Conservation (phyloP, 2,329 filamentous ascomycete species). For the Fusarium sterilihyphosum region DNA sequence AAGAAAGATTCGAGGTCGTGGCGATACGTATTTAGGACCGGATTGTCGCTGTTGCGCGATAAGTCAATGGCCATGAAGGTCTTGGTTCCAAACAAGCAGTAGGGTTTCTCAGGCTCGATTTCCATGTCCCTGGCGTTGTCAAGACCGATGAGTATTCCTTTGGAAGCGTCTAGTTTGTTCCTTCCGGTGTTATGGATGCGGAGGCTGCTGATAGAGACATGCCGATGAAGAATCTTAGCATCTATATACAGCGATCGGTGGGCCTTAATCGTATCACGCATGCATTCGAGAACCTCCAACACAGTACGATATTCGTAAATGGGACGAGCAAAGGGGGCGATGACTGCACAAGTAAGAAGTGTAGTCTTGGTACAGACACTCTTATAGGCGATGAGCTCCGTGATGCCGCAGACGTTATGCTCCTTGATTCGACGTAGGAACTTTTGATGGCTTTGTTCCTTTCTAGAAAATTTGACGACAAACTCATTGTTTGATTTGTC, state of each 20-base stretch:
- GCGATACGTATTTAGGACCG: slow-evolving; percentile 28
- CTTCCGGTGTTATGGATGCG: slow-evolving; percentile 43
- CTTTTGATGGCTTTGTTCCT: neutral
- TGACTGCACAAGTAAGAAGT: slow-evolving; percentile 6
- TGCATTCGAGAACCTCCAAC: slow-evolving; percentile 47
- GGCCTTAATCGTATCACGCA: slow-evolving; percentile 50
- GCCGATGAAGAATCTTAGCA: slow-evolving; percentile 49
- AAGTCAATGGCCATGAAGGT: slow-evolving; percentile 43
- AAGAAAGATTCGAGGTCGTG: slow-evolving; percentile 46
- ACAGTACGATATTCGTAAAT: slow-evolving; percentile 40
- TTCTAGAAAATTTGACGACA: slow-evolving; percentile 33
- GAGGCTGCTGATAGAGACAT: slow-evolving; percentile 52
- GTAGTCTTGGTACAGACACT: neutral
- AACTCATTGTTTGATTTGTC: neutral
- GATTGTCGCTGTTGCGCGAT: neutral
- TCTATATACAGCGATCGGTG: slow-evolving; percentile 48
- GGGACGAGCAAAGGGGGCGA: slow-evolving; percentile 22
- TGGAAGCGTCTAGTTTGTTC: neutral
- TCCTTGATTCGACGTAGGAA: slow-evolving; percentile 24
- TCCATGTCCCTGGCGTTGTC: slow-evolving; percentile 28
- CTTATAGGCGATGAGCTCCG: slow-evolving; percentile 17
- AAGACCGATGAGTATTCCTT: slow-evolving; percentile 41
- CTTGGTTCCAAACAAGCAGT: slow-evolving; percentile 25
- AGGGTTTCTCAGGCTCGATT: slow-evolving; percentile 33
- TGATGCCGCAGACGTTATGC: slow-evolving; percentile 26